Base-by-base conservation (phyloP, 768 basidiomycete genomes). In the Glaciozyma antarctica region DNA sequence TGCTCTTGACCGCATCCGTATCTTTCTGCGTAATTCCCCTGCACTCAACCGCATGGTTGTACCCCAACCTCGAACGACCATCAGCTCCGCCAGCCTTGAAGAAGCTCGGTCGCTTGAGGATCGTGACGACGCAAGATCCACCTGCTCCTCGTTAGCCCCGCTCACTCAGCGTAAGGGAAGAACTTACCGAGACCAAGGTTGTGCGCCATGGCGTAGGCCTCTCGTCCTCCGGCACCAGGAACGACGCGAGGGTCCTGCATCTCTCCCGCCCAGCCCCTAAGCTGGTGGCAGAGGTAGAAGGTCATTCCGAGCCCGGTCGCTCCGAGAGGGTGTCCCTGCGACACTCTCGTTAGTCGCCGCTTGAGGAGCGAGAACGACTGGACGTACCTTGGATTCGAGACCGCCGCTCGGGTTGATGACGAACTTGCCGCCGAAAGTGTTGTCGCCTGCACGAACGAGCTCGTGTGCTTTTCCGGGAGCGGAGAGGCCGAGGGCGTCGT, bases 121-220 rank as follows among this genome's bases (percentile, higher is more conserved):
- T 78, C 41, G 85, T 86, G 56, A 88, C 84, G 32, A 89, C 87
- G 5, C 83, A 87, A 19, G 51, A 58, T 10, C 69, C 67, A 34
- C 68, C 66, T 60, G 60, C 43, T 28, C 32, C 22, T 28, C 15
- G 16, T 24, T 6, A 28, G 28, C 17, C 22, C 19, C 21, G n/a
- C 1, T 28, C 55, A 19, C 34, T 15, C 13, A 1, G 5, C 15
- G 17, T 24, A 52, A 26, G 13, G 44, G 32, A 32, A 34, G 16
- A 88, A 87, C 56, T 87, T 86, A 60, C 88, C 89, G 28, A 90
- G 80, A 19, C 88, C 89, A 52, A 92, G 79, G 73, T 92, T 91
- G 69, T 91, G 89, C 13, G 88, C 84, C 17, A 92, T 79, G 5
- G 87, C 88, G 68, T 82, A 88, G 9, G 71, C 64, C 8, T 65